Evolutionary conservation across 768 basidiomycete genomes (phyloP).

Genomic region (Candolleomyces aberdarensis): DNA sequence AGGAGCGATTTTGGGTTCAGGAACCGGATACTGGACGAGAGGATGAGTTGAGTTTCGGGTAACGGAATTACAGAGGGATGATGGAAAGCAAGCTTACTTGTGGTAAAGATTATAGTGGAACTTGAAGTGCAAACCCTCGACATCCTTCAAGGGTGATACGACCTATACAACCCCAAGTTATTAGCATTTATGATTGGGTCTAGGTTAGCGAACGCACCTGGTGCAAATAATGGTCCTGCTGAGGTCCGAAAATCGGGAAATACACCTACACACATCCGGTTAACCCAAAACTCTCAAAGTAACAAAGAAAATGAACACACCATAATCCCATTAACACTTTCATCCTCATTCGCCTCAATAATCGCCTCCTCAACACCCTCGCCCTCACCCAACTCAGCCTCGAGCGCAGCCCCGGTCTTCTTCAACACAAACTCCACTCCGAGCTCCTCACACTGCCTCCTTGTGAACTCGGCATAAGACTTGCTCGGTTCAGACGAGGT

Average conservation of each 20-base stretch:
- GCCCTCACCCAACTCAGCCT: slow-evolving; percentile 60
- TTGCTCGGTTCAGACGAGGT: slow-evolving; percentile 79
- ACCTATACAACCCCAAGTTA: slow-evolving; percentile 44
- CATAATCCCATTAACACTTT: slow-evolving; percentile 89
- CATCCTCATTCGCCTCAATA: slow-evolving; percentile 90
- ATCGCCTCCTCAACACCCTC: slow-evolving; percentile 96
- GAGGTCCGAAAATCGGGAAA: slow-evolving; percentile 91
- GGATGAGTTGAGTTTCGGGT: too few relatives aligned
- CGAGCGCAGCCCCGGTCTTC: slow-evolving; percentile 60
- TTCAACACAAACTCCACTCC: slow-evolving; percentile 86
- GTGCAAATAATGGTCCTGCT: slow-evolving; percentile 96
- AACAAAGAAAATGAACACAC: slow-evolving; percentile 40
- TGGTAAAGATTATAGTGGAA: slow-evolving; percentile 95
- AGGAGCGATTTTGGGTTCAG: slow-evolving; percentile 74
- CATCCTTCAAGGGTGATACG: slow-evolving; percentile 94
- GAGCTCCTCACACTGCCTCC: slow-evolving; percentile 84
- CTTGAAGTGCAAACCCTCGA: slow-evolving; percentile 95
- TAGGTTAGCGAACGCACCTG: slow-evolving; percentile 51
- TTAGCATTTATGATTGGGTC: too few relatives aligned
- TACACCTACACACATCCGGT: slow-evolving; percentile 61
- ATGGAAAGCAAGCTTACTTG: slow-evolving; percentile 54
- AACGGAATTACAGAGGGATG: too few relatives aligned
- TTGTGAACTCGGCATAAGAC: slow-evolving; percentile 87
- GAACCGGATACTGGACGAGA: slow-evolving; percentile 74
- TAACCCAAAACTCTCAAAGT: not conserved